Conservation (phyloP, 148 eudicot genomes). For the Cornus kousa region DNA sequence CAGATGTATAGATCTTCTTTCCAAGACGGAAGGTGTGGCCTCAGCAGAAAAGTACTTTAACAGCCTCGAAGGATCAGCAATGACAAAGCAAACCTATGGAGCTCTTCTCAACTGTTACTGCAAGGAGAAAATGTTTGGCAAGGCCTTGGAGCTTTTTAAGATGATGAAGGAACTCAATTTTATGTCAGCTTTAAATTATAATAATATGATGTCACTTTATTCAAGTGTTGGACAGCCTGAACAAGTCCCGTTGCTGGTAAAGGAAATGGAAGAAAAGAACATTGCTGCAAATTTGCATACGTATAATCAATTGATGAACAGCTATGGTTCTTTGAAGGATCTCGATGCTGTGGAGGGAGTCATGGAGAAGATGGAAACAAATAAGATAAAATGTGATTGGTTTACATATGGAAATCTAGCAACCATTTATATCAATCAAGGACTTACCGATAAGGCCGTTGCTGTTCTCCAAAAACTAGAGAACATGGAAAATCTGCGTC, state of each 20-base stretch:
- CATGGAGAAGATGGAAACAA: slow-evolving; percentile 35
- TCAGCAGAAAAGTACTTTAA: slow-evolving; percentile 49
- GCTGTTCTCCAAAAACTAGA: slow-evolving; percentile 33
- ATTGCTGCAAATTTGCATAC: slow-evolving; percentile 27
- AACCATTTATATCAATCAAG: slow-evolving; percentile 38
- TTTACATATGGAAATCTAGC: slow-evolving; percentile 55
- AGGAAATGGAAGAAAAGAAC: slow-evolving; percentile 48
- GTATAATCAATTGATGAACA: slow-evolving; percentile 42
- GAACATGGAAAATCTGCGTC: slow-evolving; percentile 19
- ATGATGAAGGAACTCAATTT: slow-evolving; percentile 33
- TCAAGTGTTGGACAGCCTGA: slow-evolving; percentile 34
- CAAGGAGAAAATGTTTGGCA: slow-evolving; percentile 36
- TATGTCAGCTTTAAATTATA: slow-evolving; percentile 35
- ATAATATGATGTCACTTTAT: slow-evolving; percentile 46
- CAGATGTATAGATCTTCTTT: slow-evolving; percentile 44
- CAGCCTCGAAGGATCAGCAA: slow-evolving; percentile 33
- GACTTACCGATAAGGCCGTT: slow-evolving; percentile 32
- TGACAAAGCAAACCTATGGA: slow-evolving; percentile 50
- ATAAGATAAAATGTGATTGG: slow-evolving; percentile 29
- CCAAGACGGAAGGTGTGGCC: slow-evolving; percentile 39
- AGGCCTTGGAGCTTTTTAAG: slow-evolving; percentile 42
- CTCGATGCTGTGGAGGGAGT: slow-evolving; percentile 44
- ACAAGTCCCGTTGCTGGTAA: slow-evolving; percentile 27
- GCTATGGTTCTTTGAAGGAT: slow-evolving; percentile 42
- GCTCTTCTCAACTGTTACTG: slow-evolving; percentile 58